Evolutionary conservation across 768 basidiomycete species (phyloP), one percentile per base, ranked within the genome.

Genomic region (Tulasnella sp.): DNA sequence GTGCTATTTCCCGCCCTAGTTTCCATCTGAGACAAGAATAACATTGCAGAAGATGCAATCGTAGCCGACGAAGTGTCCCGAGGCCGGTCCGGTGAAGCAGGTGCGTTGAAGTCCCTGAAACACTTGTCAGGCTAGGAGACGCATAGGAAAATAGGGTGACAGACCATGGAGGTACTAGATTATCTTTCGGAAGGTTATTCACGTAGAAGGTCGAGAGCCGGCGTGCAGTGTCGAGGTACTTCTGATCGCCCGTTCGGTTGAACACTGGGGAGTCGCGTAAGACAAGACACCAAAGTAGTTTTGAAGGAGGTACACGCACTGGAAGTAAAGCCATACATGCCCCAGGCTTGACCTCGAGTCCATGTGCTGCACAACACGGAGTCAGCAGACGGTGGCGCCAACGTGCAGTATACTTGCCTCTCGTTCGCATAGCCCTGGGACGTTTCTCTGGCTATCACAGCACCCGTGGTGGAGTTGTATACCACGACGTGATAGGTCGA

Each of bases 321-420:
- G 63, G 79, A 82, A 0, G 81, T 77, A 64, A 79, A 85, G 0
- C 82, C 82, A 61, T 80, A 81, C 27, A 84, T 74, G 2, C 74
- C 83, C 83, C 83, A 85, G 12, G 79, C 76, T 65, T 86, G 80
- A 6, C 83, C 83, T 29, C 84, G 77, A 43, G 80, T 76, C 84
- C 84, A 85, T 6, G 84, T 85, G 65, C 81, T 84, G 37, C 37
- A 52, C 25, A 40, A 19, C 2, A 15, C 8, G 9, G 21, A 11
- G 31, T 46, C 43, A 46, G 40, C 9, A 42, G 29, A 39, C 27
- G 21, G 19, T 21, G 3, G 3, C 2, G 15, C 21, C 9, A n/a
- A 35, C n/a, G 11, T 8, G 14, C n/a, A 19, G n/a, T 2, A 17
- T 11, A n/a, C 37, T 21, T 25, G 52, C 57, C 62, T 57, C 49